Evolutionary conservation across 208 protist genomes (phyloP).

Genomic region (Trichomonas vaginalis): DNA sequence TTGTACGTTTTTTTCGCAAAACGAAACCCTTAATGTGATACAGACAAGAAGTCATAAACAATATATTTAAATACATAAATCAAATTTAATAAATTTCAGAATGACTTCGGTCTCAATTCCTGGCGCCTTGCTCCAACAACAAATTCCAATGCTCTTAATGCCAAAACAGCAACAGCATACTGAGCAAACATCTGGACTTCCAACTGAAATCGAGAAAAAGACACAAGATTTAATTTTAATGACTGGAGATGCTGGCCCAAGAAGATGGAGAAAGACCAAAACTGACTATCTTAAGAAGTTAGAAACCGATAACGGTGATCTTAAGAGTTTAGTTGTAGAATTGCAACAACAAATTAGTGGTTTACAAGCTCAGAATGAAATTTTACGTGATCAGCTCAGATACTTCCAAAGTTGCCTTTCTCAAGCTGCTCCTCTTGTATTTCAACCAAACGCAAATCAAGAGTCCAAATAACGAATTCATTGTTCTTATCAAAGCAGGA

Average conservation of each 20-base stretch:
- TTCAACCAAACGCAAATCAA: background rate
- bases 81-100: too few relatives aligned
- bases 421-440: background rate
- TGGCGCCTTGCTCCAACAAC: background rate
- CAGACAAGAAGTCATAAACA: too few relatives aligned
- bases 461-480: background rate
- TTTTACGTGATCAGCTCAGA: background rate
- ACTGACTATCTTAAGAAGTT: background rate
- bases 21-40: too few relatives aligned
- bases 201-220: background rate
- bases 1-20: too few relatives aligned
- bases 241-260: background rate
- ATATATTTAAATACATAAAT: too few relatives aligned
- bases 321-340: background rate
- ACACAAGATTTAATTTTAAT: constrained; percentile 7
- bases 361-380: constrained; percentile 13
- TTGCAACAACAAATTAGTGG: background rate
- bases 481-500: too few relatives aligned
- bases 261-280: background rate
- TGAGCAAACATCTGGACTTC: background rate
- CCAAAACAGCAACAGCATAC: background rate
- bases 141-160: background rate
- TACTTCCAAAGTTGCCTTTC: background rate
- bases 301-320: background rate
- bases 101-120: too few relatives aligned